Evolutionary conservation across 305 asterid genomes (phyloP), one percentile per base, ranked within the genome.

Genomic region (Fraxinus latifolia): DNA sequence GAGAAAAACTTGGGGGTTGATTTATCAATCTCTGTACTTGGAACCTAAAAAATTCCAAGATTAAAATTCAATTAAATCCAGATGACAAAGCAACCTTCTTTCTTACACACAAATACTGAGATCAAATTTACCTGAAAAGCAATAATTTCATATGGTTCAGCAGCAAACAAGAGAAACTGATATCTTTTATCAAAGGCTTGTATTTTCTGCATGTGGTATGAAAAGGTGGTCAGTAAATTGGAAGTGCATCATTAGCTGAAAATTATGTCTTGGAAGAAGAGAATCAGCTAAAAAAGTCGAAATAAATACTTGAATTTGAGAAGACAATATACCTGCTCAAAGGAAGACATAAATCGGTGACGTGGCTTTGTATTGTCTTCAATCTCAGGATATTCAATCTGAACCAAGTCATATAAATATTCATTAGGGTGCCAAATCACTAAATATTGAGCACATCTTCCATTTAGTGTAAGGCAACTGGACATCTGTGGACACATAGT

Each of bases 1-100:
- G 99, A 93, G 89, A 96, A 96, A 91, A 96, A 96, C 83, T 96
- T 96, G 75, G 99, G 97, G 73, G 99, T 94, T 78, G 99, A 90
- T 86, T 96, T 96, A 86, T 96, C 99, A 23, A 96, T 90, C 90
- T 96, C 99, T 15, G 86, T 90, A 86, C 99, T 94, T 33, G 99
- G 99, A 86, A 96, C 99, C 98, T 96, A 81, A 77, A 78, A 83
- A 71, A 31, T 71, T 32, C 47, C 25, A 47, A 73, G 5, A 60
- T 53, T 8, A 17, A 47, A 81, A 80, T 32, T 77, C 34, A 31
- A 62, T 47, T 70, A 12, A 83, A 29, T 19, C 21, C 9, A 21
- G 44, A 75, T 37, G 53, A 76, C 17, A 74, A 25, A 2, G 25
- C 42, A 19, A 15, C 9, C 15, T 27, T 12, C 36, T 29, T 34